These are phyloP conservation scores for Rhodosporidiobolus odoratus DNA, from an alignment of 768 basidiomycete genomes.

Conservation along the genomic window DNA sequence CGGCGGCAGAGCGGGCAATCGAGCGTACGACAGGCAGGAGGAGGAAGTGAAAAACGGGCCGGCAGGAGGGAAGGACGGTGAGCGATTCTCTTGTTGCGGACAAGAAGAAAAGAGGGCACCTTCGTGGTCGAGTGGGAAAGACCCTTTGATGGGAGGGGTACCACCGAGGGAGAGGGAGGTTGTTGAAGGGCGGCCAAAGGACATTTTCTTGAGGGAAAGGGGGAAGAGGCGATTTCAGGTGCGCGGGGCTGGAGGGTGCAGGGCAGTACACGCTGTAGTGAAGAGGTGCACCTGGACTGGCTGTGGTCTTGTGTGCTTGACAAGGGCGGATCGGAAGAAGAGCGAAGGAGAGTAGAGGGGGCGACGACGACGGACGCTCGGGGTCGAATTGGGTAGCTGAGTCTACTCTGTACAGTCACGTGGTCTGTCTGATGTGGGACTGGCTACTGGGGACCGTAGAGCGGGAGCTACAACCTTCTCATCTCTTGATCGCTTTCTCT, in stretches of 20 bases:
- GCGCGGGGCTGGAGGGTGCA: too few species aligned
- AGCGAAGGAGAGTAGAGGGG: too few species aligned
- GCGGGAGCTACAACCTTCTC: not conserved
- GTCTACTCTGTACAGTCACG: not conserved
- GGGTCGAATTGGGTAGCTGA: not conserved
- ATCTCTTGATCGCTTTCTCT: not conserved
- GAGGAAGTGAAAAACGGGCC: not conserved
- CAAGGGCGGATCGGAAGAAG: too few species aligned
- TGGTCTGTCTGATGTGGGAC: not conserved
- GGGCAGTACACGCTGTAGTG: too few species aligned
- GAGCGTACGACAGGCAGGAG: not conserved
- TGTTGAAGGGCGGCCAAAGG: slow-evolving; percentile 46
- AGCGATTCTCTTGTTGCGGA: not conserved
- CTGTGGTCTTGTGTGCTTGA: too few species aligned
- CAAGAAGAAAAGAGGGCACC: slow-evolving; percentile 41
- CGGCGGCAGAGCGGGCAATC: not conserved
- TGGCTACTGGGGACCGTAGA: too few species aligned
- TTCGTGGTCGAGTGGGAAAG: slow-evolving; percentile 51
- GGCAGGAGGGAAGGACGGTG: not conserved
- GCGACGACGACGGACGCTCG: not conserved
- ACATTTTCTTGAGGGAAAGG: slow-evolving; percentile 39
- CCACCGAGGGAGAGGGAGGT: slow-evolving; percentile 44
- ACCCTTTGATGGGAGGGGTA: slow-evolving; percentile 45
- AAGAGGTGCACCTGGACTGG: too few species aligned
- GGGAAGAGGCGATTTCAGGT: too few species aligned